Percentiles rank a stretch among this genome's conserved stretches.
Conservation (phyloP, 495 filamentous ascomycete species). For the Astrocystis sublimbata region DNA sequence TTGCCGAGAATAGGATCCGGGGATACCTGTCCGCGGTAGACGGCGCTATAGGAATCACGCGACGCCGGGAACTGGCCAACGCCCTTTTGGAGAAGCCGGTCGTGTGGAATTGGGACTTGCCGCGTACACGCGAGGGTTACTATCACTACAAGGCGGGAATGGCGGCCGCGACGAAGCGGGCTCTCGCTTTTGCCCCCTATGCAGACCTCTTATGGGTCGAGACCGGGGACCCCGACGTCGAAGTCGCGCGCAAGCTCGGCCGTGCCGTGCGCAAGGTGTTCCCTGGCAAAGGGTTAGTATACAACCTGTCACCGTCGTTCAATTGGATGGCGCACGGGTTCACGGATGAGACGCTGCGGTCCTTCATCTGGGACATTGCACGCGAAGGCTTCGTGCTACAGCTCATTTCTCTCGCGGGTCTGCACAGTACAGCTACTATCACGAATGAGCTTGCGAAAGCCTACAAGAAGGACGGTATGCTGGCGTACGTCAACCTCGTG, state of each 20-base stretch:
- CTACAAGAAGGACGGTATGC: constrained; percentile 92
- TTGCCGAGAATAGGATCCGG: constrained; percentile 59
- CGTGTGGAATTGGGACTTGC: constrained; percentile 86
- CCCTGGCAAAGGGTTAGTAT: constrained; percentile 87
- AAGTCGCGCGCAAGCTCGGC: constrained; percentile 73
- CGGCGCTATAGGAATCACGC: constrained; percentile 71
- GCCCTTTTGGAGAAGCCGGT: constrained; percentile 63
- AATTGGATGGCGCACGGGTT: constrained; percentile 99
- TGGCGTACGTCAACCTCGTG: constrained; percentile 89
- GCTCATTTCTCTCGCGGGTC: constrained; percentile 84
- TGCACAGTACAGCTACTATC: constrained; percentile 87
- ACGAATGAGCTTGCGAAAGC: constrained; percentile 77
- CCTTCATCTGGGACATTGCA: constrained; percentile 94
- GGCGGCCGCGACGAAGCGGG: constrained; percentile 86
- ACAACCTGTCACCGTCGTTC: constrained; percentile 94
- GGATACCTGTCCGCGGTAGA: constrained; percentile 63
- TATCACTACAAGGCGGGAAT: constrained; percentile 94
- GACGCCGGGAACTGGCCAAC: constrained; percentile 69
- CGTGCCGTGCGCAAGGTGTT: constrained; percentile 63
- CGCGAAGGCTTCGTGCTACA: constrained; percentile 93
- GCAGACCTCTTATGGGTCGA: constrained; percentile 98
- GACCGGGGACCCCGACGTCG: constrained; percentile 82
- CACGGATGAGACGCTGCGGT: constrained; percentile 70
- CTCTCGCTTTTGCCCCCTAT: constrained; percentile 85
- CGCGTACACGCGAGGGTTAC: constrained; percentile 91